Conservation (phyloP, 2,329 filamentous ascomycete genomes). For the Ceratocystis destructans region DNA sequence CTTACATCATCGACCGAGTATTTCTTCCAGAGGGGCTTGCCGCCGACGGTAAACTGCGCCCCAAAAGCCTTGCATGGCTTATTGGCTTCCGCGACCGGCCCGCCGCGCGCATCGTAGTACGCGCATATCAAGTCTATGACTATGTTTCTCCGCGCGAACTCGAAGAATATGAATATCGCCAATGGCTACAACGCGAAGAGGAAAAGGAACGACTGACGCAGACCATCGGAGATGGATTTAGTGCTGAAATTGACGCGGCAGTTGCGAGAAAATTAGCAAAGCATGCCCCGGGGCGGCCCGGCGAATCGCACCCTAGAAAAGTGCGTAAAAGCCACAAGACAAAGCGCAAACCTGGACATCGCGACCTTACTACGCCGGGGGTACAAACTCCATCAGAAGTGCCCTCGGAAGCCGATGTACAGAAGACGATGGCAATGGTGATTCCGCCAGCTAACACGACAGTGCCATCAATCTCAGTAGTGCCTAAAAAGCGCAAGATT, state of each 20-base stretch:
- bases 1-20: constrained; percentile 43
- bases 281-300: not conserved
- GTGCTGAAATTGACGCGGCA: constrained; percentile 2
- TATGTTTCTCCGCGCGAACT: constrained; percentile 44
- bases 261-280: not conserved
- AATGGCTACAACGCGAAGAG: constrained; percentile 32
- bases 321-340: not conserved
- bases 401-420: not conserved
- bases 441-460: not conserved
- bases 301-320: not conserved
- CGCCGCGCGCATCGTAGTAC: constrained; percentile 34
- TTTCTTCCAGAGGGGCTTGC: constrained; percentile 30
- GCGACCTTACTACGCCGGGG: not conserved
- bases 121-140: constrained; percentile 36
- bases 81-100: constrained; percentile 42
- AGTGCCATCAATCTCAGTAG: constrained; percentile 4
- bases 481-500: not conserved
- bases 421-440: not conserved
- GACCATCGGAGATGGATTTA: not conserved
- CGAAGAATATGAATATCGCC: constrained; percentile 43
- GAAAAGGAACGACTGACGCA: constrained; percentile 23
- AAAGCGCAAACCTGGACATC: not conserved
- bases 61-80: constrained; percentile 38
- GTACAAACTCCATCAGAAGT: not conserved
- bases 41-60: constrained; percentile 27